Percentiles rank a stretch among this genome's conserved stretches.
These are phyloP conservation scores for Saccharomyces mikatae DNA, from an alignment of 805 yeast genomes.

Conservation along the genomic window DNA sequence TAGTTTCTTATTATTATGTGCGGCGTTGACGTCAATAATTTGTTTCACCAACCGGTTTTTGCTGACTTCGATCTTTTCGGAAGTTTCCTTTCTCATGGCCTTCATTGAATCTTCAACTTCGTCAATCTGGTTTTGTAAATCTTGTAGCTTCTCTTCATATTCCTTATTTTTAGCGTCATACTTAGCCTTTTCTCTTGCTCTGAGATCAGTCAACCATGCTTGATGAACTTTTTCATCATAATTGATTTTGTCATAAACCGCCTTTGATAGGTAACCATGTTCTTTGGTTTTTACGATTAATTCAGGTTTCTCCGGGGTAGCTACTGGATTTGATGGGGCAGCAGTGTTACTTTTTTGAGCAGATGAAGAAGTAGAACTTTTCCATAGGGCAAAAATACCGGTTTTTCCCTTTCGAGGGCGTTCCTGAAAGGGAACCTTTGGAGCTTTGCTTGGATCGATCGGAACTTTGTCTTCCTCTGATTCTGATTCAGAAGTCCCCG, in stretches of 20 bases:
- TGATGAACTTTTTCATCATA: conserved; percentile 19
- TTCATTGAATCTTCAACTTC: conserved; percentile 16
- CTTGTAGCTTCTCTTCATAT: conserved; percentile 15
- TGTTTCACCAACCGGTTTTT: conserved; percentile 17
- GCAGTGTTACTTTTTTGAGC: not conserved
- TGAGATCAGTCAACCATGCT: conserved; percentile 13
- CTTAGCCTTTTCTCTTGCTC: conserved; percentile 9
- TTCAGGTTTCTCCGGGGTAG: conserved; percentile 28
- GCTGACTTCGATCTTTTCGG: conserved; percentile 20
- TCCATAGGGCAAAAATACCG: not conserved
- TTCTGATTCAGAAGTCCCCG: not conserved
- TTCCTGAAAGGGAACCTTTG: conserved; percentile 8
- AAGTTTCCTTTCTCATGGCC: conserved; percentile 15
- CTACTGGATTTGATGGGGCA: conserved; percentile 13
- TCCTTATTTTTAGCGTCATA: conserved; percentile 15
- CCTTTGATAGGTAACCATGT: conserved; percentile 23
- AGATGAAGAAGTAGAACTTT: not conserved
- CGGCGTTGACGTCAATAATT: conserved; percentile 17
- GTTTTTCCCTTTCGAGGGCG: not conserved
- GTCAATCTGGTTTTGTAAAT: conserved; percentile 17
- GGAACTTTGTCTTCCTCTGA: conserved; percentile 3
- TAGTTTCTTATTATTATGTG: conserved; percentile 16
- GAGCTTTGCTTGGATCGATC: conserved; percentile 9
- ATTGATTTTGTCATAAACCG: conserved; percentile 22
- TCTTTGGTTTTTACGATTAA: conserved; percentile 19